Conservation (phyloP, 352 stramenopile species). For the Globisporangium abappressorium region DNA sequence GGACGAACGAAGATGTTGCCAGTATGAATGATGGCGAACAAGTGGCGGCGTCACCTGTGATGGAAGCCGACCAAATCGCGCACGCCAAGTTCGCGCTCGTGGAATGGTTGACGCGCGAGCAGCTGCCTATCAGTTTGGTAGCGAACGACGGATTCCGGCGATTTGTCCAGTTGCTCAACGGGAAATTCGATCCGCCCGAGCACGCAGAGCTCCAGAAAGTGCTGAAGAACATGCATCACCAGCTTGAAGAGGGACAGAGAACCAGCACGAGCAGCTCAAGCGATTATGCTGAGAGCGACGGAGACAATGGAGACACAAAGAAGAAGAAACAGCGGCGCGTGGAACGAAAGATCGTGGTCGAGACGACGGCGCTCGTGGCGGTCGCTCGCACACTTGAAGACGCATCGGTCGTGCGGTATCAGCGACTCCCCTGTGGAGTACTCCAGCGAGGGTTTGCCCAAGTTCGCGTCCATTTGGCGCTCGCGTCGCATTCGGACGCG, state of each 20-base stretch:
- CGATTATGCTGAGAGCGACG: neutral
- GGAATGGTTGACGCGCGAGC: conserved; percentile 41
- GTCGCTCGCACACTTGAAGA: conserved; percentile 19
- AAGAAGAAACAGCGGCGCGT: conserved; percentile 3
- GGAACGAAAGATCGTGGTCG: conserved; percentile 4
- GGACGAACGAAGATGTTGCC: neutral
- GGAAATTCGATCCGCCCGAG: conserved; percentile 27
- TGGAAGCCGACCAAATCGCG: conserved; percentile 3
- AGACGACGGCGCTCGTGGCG: conserved; percentile 35
- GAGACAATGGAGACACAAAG: neutral
- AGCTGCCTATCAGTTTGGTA: conserved; percentile 39
- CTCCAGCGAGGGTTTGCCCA: conserved; percentile 23
- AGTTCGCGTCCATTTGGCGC: conserved; percentile 33
- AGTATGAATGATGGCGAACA: neutral
- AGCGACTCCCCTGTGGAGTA: conserved; percentile 29
- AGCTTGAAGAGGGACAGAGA: conserved; percentile 4
- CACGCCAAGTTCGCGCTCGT: conserved; percentile 34
- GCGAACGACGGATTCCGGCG: conserved; percentile 33
- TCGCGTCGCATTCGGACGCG: conserved; percentile 34
- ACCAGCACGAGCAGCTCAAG: neutral
- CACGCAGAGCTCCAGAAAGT: conserved; percentile 27
- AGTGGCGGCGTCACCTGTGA: neutral
- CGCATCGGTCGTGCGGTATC: conserved; percentile 2
- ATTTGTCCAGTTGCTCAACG: conserved; percentile 39
- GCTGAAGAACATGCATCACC: conserved; percentile 19